Conservation (phyloP, 2,329 filamentous ascomycete genomes). For the Beauveria varroae region DNA sequence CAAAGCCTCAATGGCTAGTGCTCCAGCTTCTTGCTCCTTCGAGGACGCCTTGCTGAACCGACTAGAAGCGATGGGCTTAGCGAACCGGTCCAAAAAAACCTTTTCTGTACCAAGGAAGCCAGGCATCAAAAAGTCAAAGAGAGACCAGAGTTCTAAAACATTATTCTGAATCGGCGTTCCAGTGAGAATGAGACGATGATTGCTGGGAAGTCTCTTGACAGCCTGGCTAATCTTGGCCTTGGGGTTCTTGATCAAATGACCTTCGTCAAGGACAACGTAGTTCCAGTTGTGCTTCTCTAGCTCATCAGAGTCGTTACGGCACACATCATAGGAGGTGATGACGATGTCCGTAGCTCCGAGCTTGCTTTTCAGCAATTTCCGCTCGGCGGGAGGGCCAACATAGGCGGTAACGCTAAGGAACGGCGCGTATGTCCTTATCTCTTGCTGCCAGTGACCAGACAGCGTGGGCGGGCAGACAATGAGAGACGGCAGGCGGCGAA, state of each 20-base stretch:
- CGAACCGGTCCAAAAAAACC: slow-evolving; percentile 92
- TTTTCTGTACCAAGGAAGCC: slow-evolving; percentile 92
- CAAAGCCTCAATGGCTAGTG: slow-evolving; percentile 91
- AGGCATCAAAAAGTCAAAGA: slow-evolving; percentile 99
- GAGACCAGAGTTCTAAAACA: slow-evolving; percentile 90
- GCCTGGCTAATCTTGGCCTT: slow-evolving; percentile 93
- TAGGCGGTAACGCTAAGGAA: slow-evolving; percentile 88
- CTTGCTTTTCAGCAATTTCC: slow-evolving; percentile 59
- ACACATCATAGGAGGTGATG: slow-evolving; percentile 96
- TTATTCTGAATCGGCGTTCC: slow-evolving; percentile 98
- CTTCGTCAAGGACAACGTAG: slow-evolving; percentile 94
- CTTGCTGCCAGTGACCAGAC: slow-evolving; percentile 97
- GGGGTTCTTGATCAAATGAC: slow-evolving; percentile 97
- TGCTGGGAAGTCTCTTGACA: slow-evolving; percentile 82
- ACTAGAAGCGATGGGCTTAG: slow-evolving; percentile 89
- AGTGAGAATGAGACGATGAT: slow-evolving; percentile 91
- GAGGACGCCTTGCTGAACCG: slow-evolving; percentile 96
- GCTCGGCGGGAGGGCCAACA: slow-evolving; percentile 79
- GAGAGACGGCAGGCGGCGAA: slow-evolving; percentile 74
- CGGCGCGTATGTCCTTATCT: slow-evolving; percentile 90
- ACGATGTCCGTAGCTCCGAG: slow-evolving; percentile 82
- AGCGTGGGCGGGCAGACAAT: slow-evolving; percentile 95
- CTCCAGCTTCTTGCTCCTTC: slow-evolving; percentile 95
- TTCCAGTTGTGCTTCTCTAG: slow-evolving; percentile 86
- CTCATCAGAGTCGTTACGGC: slow-evolving; percentile 86